phyloP scores from a whole-genome alignment of 2,329 filamentous ascomycete species.

The Chaetomium sp. region DNA sequence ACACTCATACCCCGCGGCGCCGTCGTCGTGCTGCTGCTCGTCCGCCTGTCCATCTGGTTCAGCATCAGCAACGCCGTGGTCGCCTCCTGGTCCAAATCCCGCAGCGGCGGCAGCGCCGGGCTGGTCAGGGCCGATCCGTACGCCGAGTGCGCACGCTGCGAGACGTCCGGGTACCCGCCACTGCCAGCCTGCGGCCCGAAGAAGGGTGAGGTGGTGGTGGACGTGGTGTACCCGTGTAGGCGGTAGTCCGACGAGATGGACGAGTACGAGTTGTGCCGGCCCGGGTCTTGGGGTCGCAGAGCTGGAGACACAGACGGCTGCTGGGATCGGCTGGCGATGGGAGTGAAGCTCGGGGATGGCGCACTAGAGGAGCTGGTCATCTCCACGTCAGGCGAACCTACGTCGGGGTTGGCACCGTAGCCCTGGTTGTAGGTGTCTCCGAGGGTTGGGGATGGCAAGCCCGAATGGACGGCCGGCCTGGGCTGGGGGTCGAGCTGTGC shows the following conservation, averaged over 20 bases:
- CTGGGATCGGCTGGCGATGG: conserved; percentile 29
- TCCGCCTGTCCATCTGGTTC: conserved; percentile 64
- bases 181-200: conserved; percentile 42
- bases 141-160: conserved; percentile 32
- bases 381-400: conserved; percentile 47
- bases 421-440: conserved; percentile 24
- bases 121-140: conserved; percentile 52
- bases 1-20: conserved; percentile 47
- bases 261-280: conserved; percentile 9
- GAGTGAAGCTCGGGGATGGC: conserved; percentile 41
- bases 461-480: conserved; percentile 24
- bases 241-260: conserved; percentile 31
- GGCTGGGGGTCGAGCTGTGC: conserved; percentile 23
- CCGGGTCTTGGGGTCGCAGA: conserved; percentile 39
- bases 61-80: conserved; percentile 85
- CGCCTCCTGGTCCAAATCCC: conserved; percentile 65
- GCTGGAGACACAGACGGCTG: conserved; percentile 49
- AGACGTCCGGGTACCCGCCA: not conserved
- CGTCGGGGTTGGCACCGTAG: conserved; percentile 29
- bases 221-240: conserved; percentile 28
- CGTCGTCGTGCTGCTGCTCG: conserved; percentile 23
- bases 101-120: conserved; percentile 49
- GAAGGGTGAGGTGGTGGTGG: conserved; percentile 39
- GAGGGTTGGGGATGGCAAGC: conserved; percentile 25
- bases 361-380: conserved; percentile 46